Evolutionary conservation across 768 basidiomycete genomes (phyloP), one percentile per base, ranked within the genome.

Genomic region (Podaxis sp.): DNA sequence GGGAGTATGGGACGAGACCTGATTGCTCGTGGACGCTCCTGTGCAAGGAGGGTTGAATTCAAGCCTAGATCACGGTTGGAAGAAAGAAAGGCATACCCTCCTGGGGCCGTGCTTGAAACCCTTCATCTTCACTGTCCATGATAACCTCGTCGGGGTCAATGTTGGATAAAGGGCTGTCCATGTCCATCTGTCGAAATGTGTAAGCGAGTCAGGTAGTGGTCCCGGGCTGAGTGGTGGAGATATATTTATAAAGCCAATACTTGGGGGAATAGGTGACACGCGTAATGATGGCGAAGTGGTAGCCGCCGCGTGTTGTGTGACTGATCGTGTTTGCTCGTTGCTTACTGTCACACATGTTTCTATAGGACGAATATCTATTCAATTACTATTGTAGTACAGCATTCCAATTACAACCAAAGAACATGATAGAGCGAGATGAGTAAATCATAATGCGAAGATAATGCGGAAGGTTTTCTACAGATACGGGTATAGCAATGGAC

Each of bases 61-160:
- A 33, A 53, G 38, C 46, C 17, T n/a, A 17, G 51, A 38, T 49
- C 19, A 4, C 37, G 41, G 37, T 40, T 54, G 58, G 37, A 46
- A 22, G 33, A 15, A 46, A 33, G 56, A 49, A 33, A 4, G 17
- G 27, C 36, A 24, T 29, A 47, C 57, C 61, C 49, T 59, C 63
- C 29, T 43, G 27, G 46, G 56, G 51, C 47, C 46, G 58, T 17
- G 38, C 29, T 43, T 60, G 50, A 9, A 51, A 22, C 22, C 53
- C 63, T 62, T 72, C 71, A 13, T 70, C 70, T 33, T 74, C 73
- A 68, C 83, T 85, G 67, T 81, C 83, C 25, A 78, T 78, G 55
- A 84, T 77, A n/a, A 82, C 70, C 70, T 82, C 82, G 61, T 80
- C 74, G 17, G 66, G 57, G 61, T 80, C 75, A 17, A 69, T 63